Percentiles rank a stretch among this genome's conserved stretches.
These are phyloP conservation scores for Auricularia sp. DNA, from an alignment of 768 basidiomycete genomes.

Conservation along the genomic window DNA sequence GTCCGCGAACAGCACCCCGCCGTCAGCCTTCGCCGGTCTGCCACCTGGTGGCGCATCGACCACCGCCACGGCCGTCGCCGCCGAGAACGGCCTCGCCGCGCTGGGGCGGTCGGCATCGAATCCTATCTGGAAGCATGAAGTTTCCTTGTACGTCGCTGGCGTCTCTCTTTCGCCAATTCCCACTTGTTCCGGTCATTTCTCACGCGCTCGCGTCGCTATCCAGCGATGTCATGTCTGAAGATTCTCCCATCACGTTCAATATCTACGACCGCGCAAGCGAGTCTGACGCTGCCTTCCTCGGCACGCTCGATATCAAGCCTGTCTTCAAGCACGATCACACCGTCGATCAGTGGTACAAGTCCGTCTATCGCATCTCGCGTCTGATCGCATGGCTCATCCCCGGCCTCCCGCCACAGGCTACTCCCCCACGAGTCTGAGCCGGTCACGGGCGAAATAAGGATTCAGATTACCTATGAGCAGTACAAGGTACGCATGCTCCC, in stretches of 20 bases:
- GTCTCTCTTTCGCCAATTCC: slow-evolving; percentile 2
- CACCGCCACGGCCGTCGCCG: slow-evolving; percentile 39
- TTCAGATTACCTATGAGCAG: slow-evolving; percentile 90
- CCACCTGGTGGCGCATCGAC: slow-evolving; percentile 2
- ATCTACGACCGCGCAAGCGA: slow-evolving; percentile 80
- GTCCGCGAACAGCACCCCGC: slow-evolving; percentile 11
- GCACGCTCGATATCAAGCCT: slow-evolving; percentile 85
- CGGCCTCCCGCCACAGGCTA: slow-evolving; percentile 37
- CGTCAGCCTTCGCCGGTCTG: slow-evolving; percentile 9
- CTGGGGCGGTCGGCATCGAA: slow-evolving; percentile 58
- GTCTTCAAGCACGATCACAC: slow-evolving; percentile 85
- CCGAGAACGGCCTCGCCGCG: neutral
- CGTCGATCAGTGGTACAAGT: slow-evolving; percentile 97
- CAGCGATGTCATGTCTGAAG: slow-evolving; percentile 90
- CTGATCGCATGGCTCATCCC: slow-evolving; percentile 7
- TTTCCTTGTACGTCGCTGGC: slow-evolving; percentile 71
- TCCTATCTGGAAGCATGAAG: slow-evolving; percentile 98
- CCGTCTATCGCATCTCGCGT: slow-evolving; percentile 25
- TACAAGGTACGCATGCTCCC: slow-evolving; percentile 52
- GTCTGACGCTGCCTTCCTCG: slow-evolving; percentile 80
- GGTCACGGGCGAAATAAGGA: slow-evolving; percentile 86
- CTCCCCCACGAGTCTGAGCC: slow-evolving; percentile 66
- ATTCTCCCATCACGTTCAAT: slow-evolving; percentile 73
- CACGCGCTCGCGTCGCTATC: slow-evolving; percentile 9
- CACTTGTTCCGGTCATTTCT: slow-evolving; percentile 11